A percentile compares a stretch with the other conserved stretches of the same genome.
Evolutionary conservation across 2,329 filamentous ascomycete genomes (phyloP).

Genomic region (Lachnellula cervina): DNA sequence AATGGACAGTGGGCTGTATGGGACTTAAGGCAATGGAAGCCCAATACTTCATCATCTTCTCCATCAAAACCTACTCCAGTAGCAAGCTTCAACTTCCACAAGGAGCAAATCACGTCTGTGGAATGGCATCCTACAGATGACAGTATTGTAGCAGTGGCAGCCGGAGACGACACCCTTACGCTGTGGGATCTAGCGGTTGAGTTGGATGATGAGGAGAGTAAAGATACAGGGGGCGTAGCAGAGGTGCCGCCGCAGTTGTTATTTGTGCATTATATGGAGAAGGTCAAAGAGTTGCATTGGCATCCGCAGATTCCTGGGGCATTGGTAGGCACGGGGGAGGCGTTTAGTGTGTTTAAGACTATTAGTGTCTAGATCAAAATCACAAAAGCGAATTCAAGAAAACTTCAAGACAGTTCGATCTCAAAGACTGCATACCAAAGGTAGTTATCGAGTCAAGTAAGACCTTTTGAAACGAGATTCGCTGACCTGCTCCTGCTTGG

Average conservation of each 20-base stretch:
- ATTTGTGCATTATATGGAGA: constrained; percentile 94
- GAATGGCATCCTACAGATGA: constrained; percentile 98
- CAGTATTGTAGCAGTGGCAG: constrained; percentile 87
- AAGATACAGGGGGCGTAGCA: constrained; percentile 80
- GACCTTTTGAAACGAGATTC: background rate
- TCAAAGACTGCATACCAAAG: background rate
- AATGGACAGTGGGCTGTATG: constrained; percentile 93
- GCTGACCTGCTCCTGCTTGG: too few relatives aligned
- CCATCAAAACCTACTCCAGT: constrained; percentile 66
- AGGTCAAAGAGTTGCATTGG: constrained; percentile 96
- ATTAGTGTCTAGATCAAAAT: constrained; percentile 61
- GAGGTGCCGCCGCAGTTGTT: constrained; percentile 89
- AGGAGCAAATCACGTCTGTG: constrained; percentile 90
- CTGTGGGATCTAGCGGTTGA: constrained; percentile 97
- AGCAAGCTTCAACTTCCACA: constrained; percentile 93
- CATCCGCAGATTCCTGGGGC: constrained; percentile 91
- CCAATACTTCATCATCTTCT: constrained; percentile 40
- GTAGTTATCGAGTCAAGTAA: background rate
- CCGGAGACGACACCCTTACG: constrained; percentile 89
- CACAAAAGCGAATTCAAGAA: background rate
- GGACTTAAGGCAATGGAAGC: constrained; percentile 95
- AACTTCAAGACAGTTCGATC: background rate
- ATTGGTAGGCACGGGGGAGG: constrained; percentile 83
- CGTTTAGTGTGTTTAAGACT: constrained; percentile 80
- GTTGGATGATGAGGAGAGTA: constrained; percentile 93